Evolutionary conservation across 1,284 basidiomycete species (phyloP), one percentile per base, ranked within the genome.

Genomic region (Puccinia triticina): DNA sequence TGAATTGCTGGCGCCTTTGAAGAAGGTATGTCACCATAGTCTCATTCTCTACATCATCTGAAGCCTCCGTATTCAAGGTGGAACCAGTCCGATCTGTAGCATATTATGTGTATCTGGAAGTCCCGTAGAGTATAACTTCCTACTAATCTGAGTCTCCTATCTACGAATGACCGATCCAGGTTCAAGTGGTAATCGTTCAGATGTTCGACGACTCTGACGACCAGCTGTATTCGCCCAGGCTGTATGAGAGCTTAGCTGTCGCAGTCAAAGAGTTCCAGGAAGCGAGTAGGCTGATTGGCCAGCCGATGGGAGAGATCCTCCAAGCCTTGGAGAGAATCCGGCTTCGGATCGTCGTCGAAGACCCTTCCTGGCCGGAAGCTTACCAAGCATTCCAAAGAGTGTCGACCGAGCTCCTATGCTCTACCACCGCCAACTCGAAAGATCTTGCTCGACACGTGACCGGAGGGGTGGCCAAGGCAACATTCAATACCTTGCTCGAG

Each of bases 191-290:
- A 32, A 74, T 57, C 10, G 23, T 74, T 1, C 32, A 74, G 18
- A 29, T 74, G 46, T 74, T 74, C 34, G 34, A 74, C 23, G 57
- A 74, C 53, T 57, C 55, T 74, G 72, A 74, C n/a, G 72, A 74
- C 29, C 72, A n/a, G 34, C 32, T 74, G 46, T 74, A 74, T 57
- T 74, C 72, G 23, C 72, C 72, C 23, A 53, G 37, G 32, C 72
- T 74, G 16, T 74, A 74, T 26, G 50, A 74, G 23, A 74, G 50
- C 29, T 57, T 74, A 29, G 18, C 53, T 40, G 26, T 37, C 18
- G 53, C 53, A 21, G 23, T 74, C 18, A 53, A 53, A 74, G 72
- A 74, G 50, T 74, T 74, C 26, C 46, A 57, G 34, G 34, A 40
- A 55, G 48, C 72, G 50, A 53, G 46, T 26, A 74, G 53, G 50